A percentile compares a stretch with the other conserved stretches of the same genome.
Conservation (phyloP, 257 asterid genomes). For the Nicotiana paniculata region DNA sequence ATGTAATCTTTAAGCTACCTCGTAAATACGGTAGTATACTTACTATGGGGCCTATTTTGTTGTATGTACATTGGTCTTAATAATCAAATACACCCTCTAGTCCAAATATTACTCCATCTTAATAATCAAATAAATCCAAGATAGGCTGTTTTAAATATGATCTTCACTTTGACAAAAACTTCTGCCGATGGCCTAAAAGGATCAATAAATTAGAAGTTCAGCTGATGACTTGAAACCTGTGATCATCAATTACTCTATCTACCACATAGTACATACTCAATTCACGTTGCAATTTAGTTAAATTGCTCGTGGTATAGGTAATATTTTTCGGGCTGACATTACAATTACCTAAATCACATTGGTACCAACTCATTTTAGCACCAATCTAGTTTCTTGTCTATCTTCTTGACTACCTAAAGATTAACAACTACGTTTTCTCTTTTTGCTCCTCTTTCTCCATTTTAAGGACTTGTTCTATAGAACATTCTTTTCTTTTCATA, state of each 20-base stretch:
- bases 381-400: background rate
- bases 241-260: background rate
- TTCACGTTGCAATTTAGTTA: background rate
- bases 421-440: background rate
- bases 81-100: background rate
- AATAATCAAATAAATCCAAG: background rate
- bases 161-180: background rate
- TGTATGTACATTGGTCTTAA: background rate
- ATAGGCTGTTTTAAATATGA: background rate
- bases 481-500: conserved; percentile 13
- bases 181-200: background rate
- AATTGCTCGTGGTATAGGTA: background rate
- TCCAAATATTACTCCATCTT: no score
- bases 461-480: conserved; percentile 20
- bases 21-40: background rate
- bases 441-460: conserved; percentile 23
- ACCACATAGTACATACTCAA: background rate
- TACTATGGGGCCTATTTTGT: background rate
- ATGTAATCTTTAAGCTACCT: background rate
- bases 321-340: background rate
- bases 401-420: no score
- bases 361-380: background rate
- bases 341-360: background rate
- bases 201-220: background rate
- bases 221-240: background rate